Evolutionary conservation across 495 filamentous ascomycete species (phyloP).

Genomic region (Lasiosphaeria hispida): DNA sequence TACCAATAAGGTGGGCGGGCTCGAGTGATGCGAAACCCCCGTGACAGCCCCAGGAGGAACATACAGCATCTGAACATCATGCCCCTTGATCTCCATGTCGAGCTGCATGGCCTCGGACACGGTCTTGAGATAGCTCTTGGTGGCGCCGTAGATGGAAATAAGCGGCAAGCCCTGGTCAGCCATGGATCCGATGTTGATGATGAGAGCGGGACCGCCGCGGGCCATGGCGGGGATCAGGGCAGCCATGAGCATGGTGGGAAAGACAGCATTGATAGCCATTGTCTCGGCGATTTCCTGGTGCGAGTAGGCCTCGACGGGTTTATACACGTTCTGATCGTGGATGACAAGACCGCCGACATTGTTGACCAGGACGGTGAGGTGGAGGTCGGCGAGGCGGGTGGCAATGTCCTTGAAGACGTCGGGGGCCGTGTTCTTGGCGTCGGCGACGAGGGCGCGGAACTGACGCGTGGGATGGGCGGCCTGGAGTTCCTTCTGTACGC

Average conservation of each 20-base stretch:
- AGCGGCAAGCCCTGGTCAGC: conserved; percentile 27
- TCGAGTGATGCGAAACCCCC: conserved; percentile 13
- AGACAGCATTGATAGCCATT: conserved; percentile 18
- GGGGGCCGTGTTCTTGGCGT: conserved; percentile 11
- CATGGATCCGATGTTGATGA: conserved; percentile 25
- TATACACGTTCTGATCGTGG: conserved; percentile 6
- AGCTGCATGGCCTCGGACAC: conserved; percentile 15
- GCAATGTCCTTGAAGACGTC: conserved; percentile 15
- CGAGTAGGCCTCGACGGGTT: conserved; percentile 8
- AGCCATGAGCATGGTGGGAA: conserved; percentile 18
- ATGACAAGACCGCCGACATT: conserved; percentile 14
- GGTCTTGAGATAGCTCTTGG: conserved; percentile 20
- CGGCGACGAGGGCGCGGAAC: conserved; percentile 30
- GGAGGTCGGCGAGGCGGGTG: conserved; percentile 20
- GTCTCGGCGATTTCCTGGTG: conserved; percentile 6
- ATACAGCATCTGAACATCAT: conserved; percentile 26
- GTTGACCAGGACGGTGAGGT: conserved; percentile 36
- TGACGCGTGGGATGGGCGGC: conserved; percentile 32
- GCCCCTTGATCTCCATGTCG: conserved; percentile 12
- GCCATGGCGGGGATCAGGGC: conserved; percentile 20
- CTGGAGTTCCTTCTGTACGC: conserved; percentile 21
- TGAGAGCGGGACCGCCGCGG: conserved; percentile 21
- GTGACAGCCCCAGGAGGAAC: conserved; percentile 24
- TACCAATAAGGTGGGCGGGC: conserved; percentile 13
- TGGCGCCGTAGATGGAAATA: conserved; percentile 24